These are phyloP conservation scores for Blastocladiella emersonii DNA, from an alignment of 371 early-diverging fungal species.

Conservation along the genomic window DNA sequence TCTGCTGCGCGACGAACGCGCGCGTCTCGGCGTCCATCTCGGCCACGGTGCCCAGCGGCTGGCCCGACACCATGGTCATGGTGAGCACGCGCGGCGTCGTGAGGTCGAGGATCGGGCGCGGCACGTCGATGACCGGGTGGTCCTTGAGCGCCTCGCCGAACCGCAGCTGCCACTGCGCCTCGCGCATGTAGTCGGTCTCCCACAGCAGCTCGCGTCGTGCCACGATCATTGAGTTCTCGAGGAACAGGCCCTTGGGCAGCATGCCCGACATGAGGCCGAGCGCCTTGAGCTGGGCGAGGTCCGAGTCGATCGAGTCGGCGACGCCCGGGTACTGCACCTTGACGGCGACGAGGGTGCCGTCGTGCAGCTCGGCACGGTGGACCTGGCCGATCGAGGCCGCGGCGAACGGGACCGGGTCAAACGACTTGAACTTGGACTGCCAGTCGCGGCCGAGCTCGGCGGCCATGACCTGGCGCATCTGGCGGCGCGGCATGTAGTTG, in stretches of 20 bases:
- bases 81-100: conserved; percentile 61
- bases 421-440: conserved; percentile 47
- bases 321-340: conserved; percentile 96
- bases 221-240: conserved; percentile 88
- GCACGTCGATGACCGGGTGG: conserved; percentile 58
- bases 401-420: conserved; percentile 69
- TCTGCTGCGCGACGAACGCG: conserved; percentile 44
- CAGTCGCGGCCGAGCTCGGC: conserved; percentile 65
- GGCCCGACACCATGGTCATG: conserved; percentile 63
- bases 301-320: conserved; percentile 70
- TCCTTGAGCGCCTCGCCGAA: conserved; percentile 48
- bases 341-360: conserved; percentile 50
- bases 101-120: conserved; percentile 50
- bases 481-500: conserved; percentile 82
- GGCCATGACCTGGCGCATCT: conserved; percentile 60
- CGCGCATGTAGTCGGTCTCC: conserved; percentile 88
- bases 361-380: conserved; percentile 48
- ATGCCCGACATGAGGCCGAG: conserved; percentile 64
- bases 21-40: conserved; percentile 46
- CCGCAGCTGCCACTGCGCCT: conserved; percentile 57
- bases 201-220: conserved; percentile 78
- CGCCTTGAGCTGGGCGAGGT: conserved; percentile 67
- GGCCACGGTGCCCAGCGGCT: conserved; percentile 47
- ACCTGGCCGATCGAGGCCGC: conserved; percentile 97
- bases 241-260: conserved; percentile 81